Evolutionary conservation across 78 protist genomes (phyloP), one percentile per base, ranked within the genome.

Genomic region (Polysphondylium violaceum): DNA sequence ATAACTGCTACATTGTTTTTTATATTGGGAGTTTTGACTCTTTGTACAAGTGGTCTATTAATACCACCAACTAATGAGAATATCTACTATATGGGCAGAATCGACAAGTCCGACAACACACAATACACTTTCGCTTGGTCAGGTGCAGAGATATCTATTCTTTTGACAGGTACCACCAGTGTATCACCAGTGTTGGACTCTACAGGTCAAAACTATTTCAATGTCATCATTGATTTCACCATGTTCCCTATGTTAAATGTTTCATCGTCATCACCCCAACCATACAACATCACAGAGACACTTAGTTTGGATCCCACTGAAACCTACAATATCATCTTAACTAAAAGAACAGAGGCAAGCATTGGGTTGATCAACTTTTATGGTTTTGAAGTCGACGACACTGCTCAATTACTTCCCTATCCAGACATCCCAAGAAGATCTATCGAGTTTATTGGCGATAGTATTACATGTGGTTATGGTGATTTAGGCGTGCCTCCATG

Each of bases 381-480:
- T 47, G 91, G 91, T 23, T 58, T 83, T 2, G 11, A 41, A 17
- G 77, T 83, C 19, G 91, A 81, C 21, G 56, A 68, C 8, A 17
- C n/a, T 55, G 29, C 76, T n/a, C 8, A 19, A 12, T 33, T 83
- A 21, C 2, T 27, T 9, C 9, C 27, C 50, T 56, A 29, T 0
- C 6, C 0, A 29, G 25, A 0, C 21, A n/a, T 23, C 31, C 27
- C 36, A 27, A 55, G 47, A 21, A 56, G 76, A 69, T n/a, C 19
- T 51, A 12, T 89, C 19, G 94, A 89, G 40, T 77, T 76, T 41
- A 44, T 89, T 76, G 94, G 94, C n/a, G 94, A 89, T 44, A 41
- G 67, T 53, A 89, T 89, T 5, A 79, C 88, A 1, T 38, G 76
- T 2, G 87, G 90, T 1, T 89, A 74, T 56, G 87, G 94, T 16